Percentiles rank a stretch among this genome's conserved stretches.
Evolutionary conservation across 1,284 basidiomycete species (phyloP).

Genomic region (Ustilago curta): DNA sequence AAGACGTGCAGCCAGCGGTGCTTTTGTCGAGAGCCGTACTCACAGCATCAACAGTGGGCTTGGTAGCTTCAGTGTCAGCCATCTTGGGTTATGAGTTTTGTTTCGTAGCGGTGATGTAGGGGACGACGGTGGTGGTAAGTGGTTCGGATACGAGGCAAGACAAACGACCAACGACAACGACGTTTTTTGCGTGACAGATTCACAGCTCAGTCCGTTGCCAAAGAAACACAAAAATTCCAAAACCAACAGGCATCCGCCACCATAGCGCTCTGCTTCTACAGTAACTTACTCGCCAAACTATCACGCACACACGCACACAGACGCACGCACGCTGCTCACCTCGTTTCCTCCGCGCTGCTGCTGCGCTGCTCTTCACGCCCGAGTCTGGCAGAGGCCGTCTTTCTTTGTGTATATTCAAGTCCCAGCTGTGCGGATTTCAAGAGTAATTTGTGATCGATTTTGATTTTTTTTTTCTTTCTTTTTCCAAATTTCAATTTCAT

Average conservation of each 20-base stretch:
- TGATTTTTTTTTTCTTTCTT: no score
- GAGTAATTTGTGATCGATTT: conserved; percentile 4
- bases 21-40: conserved; percentile 6
- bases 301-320: neutral
- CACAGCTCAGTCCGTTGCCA: conserved; percentile 1
- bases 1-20: neutral
- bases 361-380: no score
- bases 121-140: conserved; percentile 21
- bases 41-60: conserved; percentile 53
- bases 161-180: neutral
- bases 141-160: neutral
- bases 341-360: neutral
- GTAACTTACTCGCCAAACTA: no score
- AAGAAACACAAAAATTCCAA: conserved; percentile 7
- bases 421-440: neutral
- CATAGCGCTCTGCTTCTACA: neutral
- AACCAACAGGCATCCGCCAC: conserved; percentile 6
- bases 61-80: conserved; percentile 55
- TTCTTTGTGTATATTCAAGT: no score
- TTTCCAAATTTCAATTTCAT: neutral
- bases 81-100: conserved; percentile 21
- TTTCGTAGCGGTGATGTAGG: neutral
- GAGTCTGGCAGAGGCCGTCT: no score
- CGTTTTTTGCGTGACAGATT: neutral
- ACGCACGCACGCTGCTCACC: neutral